phyloP scores from a whole-genome alignment of 2,329 filamentous ascomycete species.

The Trichoderma sp. region DNA sequence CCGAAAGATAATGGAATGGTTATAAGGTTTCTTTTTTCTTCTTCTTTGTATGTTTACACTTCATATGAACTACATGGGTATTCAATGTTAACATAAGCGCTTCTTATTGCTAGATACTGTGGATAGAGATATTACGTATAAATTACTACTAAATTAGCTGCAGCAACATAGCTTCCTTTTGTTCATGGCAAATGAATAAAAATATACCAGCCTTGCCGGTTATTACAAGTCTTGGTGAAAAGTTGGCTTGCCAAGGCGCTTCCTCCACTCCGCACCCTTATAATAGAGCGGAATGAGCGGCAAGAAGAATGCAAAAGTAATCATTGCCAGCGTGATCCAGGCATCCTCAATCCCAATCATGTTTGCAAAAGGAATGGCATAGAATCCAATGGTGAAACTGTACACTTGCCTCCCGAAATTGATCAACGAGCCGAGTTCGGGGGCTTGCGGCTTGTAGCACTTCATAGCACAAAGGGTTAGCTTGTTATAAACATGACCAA shows the following conservation, averaged over 20 bases:
- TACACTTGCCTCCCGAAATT: slow-evolving; percentile 9
- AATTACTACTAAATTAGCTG: not conserved
- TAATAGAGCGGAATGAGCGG: slow-evolving; percentile 6
- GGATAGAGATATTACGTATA: not conserved
- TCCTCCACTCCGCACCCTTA: slow-evolving; percentile 3
- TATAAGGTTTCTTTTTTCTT: no score
- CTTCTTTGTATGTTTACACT: no score
- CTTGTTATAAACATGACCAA: no score
- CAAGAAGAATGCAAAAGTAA: slow-evolving; percentile 1
- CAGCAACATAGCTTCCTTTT: not conserved
- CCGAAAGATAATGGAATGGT: not conserved
- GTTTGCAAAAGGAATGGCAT: not conserved
- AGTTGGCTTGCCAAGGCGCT: slow-evolving; percentile 1
- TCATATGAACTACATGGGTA: not conserved
- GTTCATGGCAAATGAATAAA: not conserved
- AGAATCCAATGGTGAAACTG: slow-evolving; percentile 11
- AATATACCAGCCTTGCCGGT: not conserved
- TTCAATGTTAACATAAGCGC: not conserved
- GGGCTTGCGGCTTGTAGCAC: slow-evolving; percentile 13
- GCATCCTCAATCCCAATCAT: slow-evolving; percentile 2
- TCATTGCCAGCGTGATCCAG: slow-evolving; percentile 5
- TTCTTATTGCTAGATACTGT: not conserved
- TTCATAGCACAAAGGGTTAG: not conserved
- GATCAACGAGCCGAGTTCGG: slow-evolving; percentile 1
- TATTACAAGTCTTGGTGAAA: slow-evolving; percentile 7